These are phyloP conservation scores for Guyanaporus albipodus DNA, from an alignment of 768 basidiomycete genomes.

Conservation along the genomic window DNA sequence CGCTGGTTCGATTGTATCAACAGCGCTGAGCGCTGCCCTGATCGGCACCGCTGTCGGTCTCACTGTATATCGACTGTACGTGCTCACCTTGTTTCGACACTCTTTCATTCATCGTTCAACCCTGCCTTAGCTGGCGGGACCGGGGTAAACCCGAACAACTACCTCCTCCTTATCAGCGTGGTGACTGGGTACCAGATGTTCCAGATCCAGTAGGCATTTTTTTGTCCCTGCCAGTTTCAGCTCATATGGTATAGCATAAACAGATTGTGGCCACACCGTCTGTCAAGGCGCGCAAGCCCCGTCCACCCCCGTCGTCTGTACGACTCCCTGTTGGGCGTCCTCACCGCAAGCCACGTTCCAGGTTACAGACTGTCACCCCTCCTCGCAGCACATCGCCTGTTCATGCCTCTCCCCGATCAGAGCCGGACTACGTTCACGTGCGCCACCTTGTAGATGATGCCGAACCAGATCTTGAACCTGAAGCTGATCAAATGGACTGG, in stretches of 20 bases:
- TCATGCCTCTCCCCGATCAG: constrained; percentile 34
- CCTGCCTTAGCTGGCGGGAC: constrained; percentile 62
- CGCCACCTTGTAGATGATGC: constrained; percentile 31
- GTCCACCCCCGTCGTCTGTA: constrained; percentile 27
- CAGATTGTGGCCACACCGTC: constrained; percentile 36
- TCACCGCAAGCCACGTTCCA: constrained; percentile 33
- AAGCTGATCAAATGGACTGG: constrained; percentile 72
- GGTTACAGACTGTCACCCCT: constrained; percentile 21
- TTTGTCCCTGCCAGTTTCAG: constrained; percentile 3
- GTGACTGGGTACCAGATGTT: constrained; percentile 48
- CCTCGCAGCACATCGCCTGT: constrained; percentile 27
- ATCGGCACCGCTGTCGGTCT: constrained; percentile 85
- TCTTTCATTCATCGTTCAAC: constrained; percentile 2
- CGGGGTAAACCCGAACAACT: constrained; percentile 52
- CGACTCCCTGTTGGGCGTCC: constrained; percentile 37
- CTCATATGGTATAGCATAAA: constrained; percentile 23
- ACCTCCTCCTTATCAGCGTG: constrained; percentile 66
- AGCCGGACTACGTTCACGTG: constrained; percentile 39
- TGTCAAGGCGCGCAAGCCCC: constrained; percentile 37
- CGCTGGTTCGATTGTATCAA: constrained; percentile 79
- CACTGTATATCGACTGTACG: constrained; percentile 83
- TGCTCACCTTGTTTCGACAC: constrained; percentile 12
- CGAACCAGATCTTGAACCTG: constrained; percentile 35
- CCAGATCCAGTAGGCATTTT: constrained; percentile 32
- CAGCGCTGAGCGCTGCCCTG: constrained; percentile 79